Base-by-base conservation (phyloP, 148 eudicot genomes). In the Fagopyrum esculentum region DNA sequence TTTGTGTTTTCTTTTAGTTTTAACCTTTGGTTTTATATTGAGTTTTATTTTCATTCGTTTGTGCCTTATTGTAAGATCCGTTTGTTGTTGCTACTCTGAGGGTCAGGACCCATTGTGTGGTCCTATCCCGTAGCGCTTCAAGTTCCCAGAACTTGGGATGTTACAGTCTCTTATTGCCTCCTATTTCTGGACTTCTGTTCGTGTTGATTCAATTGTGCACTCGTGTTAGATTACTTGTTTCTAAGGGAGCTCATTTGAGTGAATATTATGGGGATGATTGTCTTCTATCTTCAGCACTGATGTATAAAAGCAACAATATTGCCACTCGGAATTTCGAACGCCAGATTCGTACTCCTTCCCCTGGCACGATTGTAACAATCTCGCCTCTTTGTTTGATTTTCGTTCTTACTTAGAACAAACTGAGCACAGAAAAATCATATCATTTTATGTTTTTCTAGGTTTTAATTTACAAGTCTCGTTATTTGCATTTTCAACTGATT, bases 251-350 rank as follows among this genome's bases (percentile, higher is more conserved):
- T 22, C 66, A 35, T 60, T 60, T 17, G 26, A 43, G 3, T 43
- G 46, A 35, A 44, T 66, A 46, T 43, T 35, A 71, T 71, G 74
- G 54, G 16, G 43, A 71, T 45, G 54, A 71, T 45, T 71, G 51
- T 12, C 74, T 47, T 52, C 52, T 71, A 29, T 71, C 55, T 6
- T 46, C 55, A 40, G 73, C 66, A 71, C 90, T 84, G 82, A 93
- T 93, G 98, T 90, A 86, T 85, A 90, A 74, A 82, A 87, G 85
- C 81, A 89, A 84, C 86, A 93, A 93, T 81, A 81, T 93, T 77
- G 80, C 87, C 75, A 91, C 92, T 71, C 85, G 98, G 83, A 79
- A 90, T 80, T 93, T 93, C 77, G 87, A 93, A 81, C 98, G 98
- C 82, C 98, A 93, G 85, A 90, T 89, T 87, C 85, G 79, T 45